Conservation (phyloP, 345 rosid species). For the Moricandia arvensis region DNA sequence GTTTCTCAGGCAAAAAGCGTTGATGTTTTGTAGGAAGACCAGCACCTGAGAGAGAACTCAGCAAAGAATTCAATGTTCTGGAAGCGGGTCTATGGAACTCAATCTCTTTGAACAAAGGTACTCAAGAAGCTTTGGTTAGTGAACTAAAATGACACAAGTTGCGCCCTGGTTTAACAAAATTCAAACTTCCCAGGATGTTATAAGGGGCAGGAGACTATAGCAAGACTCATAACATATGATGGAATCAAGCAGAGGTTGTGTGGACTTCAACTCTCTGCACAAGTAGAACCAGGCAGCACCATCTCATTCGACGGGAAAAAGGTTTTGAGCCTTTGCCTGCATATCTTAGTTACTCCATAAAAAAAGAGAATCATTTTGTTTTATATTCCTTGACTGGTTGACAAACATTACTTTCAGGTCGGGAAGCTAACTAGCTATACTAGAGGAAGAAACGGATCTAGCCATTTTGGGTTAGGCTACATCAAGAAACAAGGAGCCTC, state of each 20-base stretch:
- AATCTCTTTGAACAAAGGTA: constrained; percentile 83
- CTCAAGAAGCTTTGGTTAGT: not conserved
- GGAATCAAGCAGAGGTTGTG: constrained; percentile 82
- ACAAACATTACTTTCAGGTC: constrained; percentile 41
- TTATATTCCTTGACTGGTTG: not conserved
- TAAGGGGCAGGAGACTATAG: constrained; percentile 88
- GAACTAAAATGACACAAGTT: constrained; percentile 13
- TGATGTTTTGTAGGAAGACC: constrained; percentile 69
- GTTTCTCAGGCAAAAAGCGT: constrained; percentile 22
- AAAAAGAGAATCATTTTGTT: not conserved
- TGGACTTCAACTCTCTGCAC: constrained; percentile 71
- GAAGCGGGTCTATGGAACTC: constrained; percentile 95
- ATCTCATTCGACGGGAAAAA: constrained; percentile 64
- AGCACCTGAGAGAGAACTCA: constrained; percentile 82
- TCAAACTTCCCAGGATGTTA: constrained; percentile 63
- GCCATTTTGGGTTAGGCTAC: constrained; percentile 74
- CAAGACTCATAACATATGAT: constrained; percentile 82
- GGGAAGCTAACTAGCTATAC: constrained; percentile 83
- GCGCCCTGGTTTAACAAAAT: constrained; percentile 6
- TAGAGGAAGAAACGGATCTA: constrained; percentile 42
- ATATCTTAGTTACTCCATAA: not conserved
- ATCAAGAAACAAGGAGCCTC: constrained; percentile 56
- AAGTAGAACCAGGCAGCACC: constrained; percentile 70
- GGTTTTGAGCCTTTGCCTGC: constrained; percentile 38
- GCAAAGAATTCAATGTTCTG: constrained; percentile 74